Conservation (phyloP, 257 asterid species). For the Leonotis leonurus region DNA sequence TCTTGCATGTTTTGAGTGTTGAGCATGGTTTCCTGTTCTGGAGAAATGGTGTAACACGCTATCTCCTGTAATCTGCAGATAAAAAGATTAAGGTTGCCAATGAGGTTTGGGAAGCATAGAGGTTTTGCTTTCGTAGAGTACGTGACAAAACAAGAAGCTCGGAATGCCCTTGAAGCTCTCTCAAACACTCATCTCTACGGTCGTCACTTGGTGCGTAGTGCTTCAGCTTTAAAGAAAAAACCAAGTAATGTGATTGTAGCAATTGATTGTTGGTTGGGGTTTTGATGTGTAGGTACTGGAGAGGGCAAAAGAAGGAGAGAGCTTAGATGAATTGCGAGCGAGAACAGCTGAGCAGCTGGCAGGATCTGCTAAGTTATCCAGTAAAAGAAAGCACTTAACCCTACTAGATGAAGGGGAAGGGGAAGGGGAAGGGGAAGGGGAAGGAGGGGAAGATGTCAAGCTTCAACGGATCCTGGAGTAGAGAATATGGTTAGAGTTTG, state of each 20-base stretch:
- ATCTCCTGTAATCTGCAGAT: slow-evolving; percentile 38
- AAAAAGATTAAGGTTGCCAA: slow-evolving; percentile 78
- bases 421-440: too few relatives aligned
- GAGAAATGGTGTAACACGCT: neutral
- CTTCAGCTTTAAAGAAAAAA: neutral
- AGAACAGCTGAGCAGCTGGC: slow-evolving; percentile 76
- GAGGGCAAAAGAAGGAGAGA: slow-evolving; percentile 93
- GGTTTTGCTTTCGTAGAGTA: slow-evolving; percentile 93
- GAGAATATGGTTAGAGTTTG: too few relatives aligned
- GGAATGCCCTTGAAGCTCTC: slow-evolving; percentile 77
- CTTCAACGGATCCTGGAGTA: slow-evolving; percentile 45
- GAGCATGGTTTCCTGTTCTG: neutral
- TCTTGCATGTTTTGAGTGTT: neutral
- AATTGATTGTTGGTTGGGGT: neutral
- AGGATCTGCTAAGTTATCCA: slow-evolving; percentile 45
- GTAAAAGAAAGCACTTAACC: slow-evolving; percentile 57
- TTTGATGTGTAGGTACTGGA: slow-evolving; percentile 63
- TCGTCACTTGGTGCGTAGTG: slow-evolving; percentile 80
- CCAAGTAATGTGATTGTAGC: neutral
- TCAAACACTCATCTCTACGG: slow-evolving; percentile 86
- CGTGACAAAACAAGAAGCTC: slow-evolving; percentile 84
- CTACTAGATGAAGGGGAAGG: slow-evolving; percentile 57
- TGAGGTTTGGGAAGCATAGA: slow-evolving; percentile 71
- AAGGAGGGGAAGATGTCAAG: too few relatives aligned
- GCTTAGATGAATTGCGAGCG: slow-evolving; percentile 77